These are phyloP conservation scores for Maudiozyma barnettii DNA, from an alignment of 805 yeast species.

Conservation along the genomic window DNA sequence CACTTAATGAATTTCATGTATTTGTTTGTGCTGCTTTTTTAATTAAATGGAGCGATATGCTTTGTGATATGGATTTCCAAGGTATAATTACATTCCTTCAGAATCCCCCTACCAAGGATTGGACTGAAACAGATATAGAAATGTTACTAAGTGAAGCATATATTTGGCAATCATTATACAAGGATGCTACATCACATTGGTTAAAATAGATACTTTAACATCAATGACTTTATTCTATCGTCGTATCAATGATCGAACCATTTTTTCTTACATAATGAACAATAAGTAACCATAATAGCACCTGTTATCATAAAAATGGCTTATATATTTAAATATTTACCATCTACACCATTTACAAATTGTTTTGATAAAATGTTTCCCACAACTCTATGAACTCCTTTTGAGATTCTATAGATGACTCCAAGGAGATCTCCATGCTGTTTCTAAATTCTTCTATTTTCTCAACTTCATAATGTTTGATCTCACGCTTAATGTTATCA, in stretches of 20 bases:
- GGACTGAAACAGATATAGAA: constrained; percentile 88
- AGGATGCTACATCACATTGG: constrained; percentile 83
- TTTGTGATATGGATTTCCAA: constrained; percentile 85
- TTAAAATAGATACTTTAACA: constrained; percentile 9
- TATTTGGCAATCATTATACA: constrained; percentile 90
- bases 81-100: constrained; percentile 88
- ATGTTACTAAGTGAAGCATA: constrained; percentile 89
- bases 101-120: constrained; percentile 73
- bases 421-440: constrained; percentile 82
- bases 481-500: constrained; percentile 55
- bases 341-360: constrained; percentile 12
- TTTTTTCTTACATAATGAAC: too few relatives aligned
- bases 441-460: constrained; percentile 78
- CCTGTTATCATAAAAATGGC: background rate
- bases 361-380: constrained; percentile 75
- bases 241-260: too few relatives aligned
- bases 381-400: constrained; percentile 84
- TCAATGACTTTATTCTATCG: too few relatives aligned
- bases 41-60: constrained; percentile 71
- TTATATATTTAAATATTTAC: background rate
- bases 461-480: constrained; percentile 59
- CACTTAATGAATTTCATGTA: constrained; percentile 77
- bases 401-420: constrained; percentile 84
- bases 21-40: constrained; percentile 96
- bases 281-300: too few relatives aligned